Conservation (phyloP, 2,329 filamentous ascomycete genomes). For the Xylaria hypoxylon region DNA sequence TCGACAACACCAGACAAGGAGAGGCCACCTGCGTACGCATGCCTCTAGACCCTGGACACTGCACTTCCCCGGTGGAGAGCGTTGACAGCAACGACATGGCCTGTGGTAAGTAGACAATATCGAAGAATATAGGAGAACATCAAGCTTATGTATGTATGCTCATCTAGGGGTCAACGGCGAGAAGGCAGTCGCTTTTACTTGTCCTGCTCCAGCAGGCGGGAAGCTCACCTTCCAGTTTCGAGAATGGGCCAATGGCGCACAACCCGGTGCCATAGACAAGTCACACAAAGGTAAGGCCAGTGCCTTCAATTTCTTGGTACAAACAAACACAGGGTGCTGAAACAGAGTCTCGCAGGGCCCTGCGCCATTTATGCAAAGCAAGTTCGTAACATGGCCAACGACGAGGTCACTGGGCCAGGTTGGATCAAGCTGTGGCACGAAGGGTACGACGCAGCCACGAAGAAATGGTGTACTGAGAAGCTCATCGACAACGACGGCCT, state of each 20-base stretch:
- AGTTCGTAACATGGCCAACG: constrained; percentile 65
- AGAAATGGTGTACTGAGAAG: constrained; percentile 77
- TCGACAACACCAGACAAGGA: constrained; percentile 73
- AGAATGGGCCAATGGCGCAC: constrained; percentile 65
- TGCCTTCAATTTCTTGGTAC: background rate
- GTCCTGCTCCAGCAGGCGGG: constrained; percentile 62
- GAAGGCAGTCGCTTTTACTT: constrained; percentile 60
- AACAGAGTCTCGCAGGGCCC: constrained; percentile 67
- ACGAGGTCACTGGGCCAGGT: constrained; percentile 69
- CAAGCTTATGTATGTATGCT: constrained; percentile 38
- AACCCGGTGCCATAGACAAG: constrained; percentile 67
- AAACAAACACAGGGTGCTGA: constrained; percentile 45
- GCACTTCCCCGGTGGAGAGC: constrained; percentile 68
- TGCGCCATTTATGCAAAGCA: constrained; percentile 81
- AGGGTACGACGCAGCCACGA: constrained; percentile 67
- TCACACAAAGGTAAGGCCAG: constrained; percentile 51
- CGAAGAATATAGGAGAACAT: constrained; percentile 41
- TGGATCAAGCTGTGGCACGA: constrained; percentile 85
- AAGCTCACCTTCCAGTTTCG: constrained; percentile 76
- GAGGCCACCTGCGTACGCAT: constrained; percentile 79
- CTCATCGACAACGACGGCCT: constrained; percentile 73
- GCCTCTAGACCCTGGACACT: constrained; percentile 63
- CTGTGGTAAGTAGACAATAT: constrained; percentile 66
- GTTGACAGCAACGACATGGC: constrained; percentile 73
- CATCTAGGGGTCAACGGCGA: constrained; percentile 58